These are phyloP conservation scores for Nicotiana obtusifolia DNA, from an alignment of 257 asterid genomes.

Conservation along the genomic window DNA sequence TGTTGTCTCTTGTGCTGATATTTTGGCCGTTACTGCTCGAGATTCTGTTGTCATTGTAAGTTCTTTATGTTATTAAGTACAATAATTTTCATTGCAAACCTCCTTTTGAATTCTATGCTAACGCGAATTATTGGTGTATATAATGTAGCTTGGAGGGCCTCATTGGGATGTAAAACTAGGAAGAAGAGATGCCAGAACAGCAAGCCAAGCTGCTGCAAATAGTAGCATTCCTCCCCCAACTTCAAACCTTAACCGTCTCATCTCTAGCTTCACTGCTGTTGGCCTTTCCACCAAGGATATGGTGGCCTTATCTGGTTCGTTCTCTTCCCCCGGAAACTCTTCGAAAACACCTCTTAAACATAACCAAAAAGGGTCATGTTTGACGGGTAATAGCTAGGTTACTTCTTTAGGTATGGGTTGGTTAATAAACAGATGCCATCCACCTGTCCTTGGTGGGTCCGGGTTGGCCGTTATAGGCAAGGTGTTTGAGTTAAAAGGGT, in stretches of 20 bases:
- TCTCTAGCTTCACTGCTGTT: conserved; percentile 47
- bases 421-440: no score
- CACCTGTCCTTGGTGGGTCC: no score
- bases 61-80: not conserved
- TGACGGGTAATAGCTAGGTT: no score
- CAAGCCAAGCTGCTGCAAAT: conserved; percentile 75
- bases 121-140: not conserved
- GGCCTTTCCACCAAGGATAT: conserved; percentile 74
- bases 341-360: not conserved
- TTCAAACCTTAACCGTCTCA: conserved; percentile 57
- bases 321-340: not conserved
- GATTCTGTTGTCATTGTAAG: conserved; percentile 67
- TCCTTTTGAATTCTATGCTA: not conserved
- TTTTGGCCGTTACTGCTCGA: conserved; percentile 65
- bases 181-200: conserved; percentile 74
- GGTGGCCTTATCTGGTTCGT: conserved; percentile 71
- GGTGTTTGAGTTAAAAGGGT: no score
- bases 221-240: conserved; percentile 82
- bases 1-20: conserved; percentile 75
- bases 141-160: conserved; percentile 70
- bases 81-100: not conserved
- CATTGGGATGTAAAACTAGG: conserved; percentile 69
- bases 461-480: no score
- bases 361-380: no score
- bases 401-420: no score